Evolutionary conservation across 2,329 filamentous ascomycete genomes (phyloP), one percentile per base, ranked within the genome.

Genomic region (Penicillium hesseltinei): DNA sequence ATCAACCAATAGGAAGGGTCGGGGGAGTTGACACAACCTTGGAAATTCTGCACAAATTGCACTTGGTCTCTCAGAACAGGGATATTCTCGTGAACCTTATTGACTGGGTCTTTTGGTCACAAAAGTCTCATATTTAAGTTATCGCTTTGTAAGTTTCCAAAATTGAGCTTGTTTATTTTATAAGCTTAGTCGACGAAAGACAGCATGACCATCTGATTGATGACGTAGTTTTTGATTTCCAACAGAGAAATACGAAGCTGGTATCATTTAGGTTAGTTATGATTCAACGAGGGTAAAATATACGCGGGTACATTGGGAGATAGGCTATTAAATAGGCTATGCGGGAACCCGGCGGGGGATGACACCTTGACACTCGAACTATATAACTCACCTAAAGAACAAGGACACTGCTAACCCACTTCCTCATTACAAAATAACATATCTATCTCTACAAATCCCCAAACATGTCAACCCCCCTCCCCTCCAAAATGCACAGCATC

Each of bases 301-400:
- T 17, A 15, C 39, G 17, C 17, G 2, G 13, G 39, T 19, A 19
- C n/a, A 7, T 8, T 7, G 13, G 33, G 38, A 25, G 9, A 54
- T 49, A 49, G 51, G 35, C 51, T 49, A 54, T 38, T 11, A 46
- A 39, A 35, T 54, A 54, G 51, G 8, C 36, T 54, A 54, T 21
- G 19, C 35, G 44, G 51, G 27, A 40, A 47, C 15, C 23, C 33
- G 25, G 11, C 29, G 29, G 10, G 10, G 11, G 17, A 23, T 36
- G 23, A 39, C 6, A 10, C 4, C 27, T 19, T 19, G 6, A 27
- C 33, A 19, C 4, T 15, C 1, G 35, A 49, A 42, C 43, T 54
- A 49, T 49, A 49, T 15, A 35, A 17, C 13, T 35, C 15, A 15
- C 11, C 9, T 48, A 36, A n/a, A 19, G 6, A n/a, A 51, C 13